Conservation (phyloP, 2,329 filamentous ascomycete species). For the Colletotrichum graminicola region DNA sequence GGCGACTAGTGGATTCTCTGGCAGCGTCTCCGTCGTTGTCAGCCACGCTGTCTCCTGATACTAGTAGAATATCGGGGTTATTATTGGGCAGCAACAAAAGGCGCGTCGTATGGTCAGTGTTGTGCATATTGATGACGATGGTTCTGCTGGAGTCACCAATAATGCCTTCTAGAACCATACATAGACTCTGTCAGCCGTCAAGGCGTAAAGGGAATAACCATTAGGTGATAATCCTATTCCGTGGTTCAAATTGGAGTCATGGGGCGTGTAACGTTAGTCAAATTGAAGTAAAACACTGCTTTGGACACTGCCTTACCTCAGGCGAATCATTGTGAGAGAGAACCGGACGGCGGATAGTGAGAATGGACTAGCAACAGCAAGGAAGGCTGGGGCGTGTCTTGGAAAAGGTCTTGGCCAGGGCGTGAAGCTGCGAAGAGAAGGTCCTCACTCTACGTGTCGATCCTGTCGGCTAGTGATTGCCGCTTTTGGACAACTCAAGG, state of each 20-base stretch:
- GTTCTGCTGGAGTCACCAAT: conserved; percentile 56
- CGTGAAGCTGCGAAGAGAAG: background rate
- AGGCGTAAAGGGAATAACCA: conserved; percentile 63
- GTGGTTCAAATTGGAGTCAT: conserved; percentile 58
- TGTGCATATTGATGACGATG: conserved; percentile 68
- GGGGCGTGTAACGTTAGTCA: background rate
- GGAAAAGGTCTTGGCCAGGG: background rate
- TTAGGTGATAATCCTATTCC: conserved; percentile 53
- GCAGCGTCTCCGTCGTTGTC: conserved; percentile 68
- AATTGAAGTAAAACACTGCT: background rate
- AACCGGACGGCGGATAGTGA: background rate
- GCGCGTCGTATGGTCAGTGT: conserved; percentile 70
- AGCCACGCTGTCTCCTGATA: conserved; percentile 69
- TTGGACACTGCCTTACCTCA: background rate
- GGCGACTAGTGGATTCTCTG: conserved; percentile 64
- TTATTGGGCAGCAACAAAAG: conserved; percentile 70
- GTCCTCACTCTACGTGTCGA: background rate
- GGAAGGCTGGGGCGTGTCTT: background rate
- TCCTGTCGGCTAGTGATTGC: background rate
- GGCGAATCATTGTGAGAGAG: background rate
- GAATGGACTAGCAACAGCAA: background rate
- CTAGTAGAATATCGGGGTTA: conserved; percentile 66
- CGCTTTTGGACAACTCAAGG: background rate
- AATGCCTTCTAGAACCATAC: conserved; percentile 67
- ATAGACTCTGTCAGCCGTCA: conserved; percentile 64